Percentiles rank a stretch among this genome's conserved stretches.
phyloP scores from a whole-genome alignment of 164 flowering plant species.

The Sextonia rubra region DNA sequence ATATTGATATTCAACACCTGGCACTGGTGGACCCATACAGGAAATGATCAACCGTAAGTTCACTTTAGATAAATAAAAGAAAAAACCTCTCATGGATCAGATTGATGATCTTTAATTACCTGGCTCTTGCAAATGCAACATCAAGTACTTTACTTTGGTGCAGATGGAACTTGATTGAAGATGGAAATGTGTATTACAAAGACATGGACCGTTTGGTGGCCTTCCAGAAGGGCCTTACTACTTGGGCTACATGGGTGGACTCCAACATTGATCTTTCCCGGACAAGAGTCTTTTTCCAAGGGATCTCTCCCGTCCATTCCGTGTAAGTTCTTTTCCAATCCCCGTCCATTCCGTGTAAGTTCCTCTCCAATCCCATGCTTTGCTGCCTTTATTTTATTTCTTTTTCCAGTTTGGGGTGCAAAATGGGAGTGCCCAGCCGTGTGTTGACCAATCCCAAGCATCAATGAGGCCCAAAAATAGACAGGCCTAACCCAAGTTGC shows the following conservation, averaged over 20 bases:
- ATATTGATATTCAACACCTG: slow-evolving; percentile 73
- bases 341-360: slow-evolving; percentile 64
- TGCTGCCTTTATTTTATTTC: no score
- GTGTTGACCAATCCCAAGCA: no score
- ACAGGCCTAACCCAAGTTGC: no score
- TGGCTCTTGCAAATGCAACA: neutral
- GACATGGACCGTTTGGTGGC: slow-evolving; percentile 82
- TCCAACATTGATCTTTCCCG: slow-evolving; percentile 46
- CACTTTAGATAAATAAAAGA: neutral
- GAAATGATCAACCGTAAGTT: slow-evolving; percentile 56
- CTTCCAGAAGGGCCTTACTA: slow-evolving; percentile 56
- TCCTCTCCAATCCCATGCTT: neutral
- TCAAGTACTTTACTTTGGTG: slow-evolving; percentile 2
- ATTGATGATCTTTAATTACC: neutral
- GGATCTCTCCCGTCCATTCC: slow-evolving; percentile 83
- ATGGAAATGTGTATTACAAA: slow-evolving; percentile 32
- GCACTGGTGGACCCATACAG: slow-evolving; percentile 97
- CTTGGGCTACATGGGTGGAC: slow-evolving; percentile 88
- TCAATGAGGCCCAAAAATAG: no score
- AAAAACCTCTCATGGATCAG: neutral
- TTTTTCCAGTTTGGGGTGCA: no score
- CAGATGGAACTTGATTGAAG: slow-evolving; percentile 78
- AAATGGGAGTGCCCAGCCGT: no score
- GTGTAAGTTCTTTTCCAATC: slow-evolving; percentile 37
- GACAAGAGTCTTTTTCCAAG: slow-evolving; percentile 82